These are phyloP conservation scores for Glycine tomentella DNA, from an alignment of 306 rosid species.

Conservation along the genomic window DNA sequence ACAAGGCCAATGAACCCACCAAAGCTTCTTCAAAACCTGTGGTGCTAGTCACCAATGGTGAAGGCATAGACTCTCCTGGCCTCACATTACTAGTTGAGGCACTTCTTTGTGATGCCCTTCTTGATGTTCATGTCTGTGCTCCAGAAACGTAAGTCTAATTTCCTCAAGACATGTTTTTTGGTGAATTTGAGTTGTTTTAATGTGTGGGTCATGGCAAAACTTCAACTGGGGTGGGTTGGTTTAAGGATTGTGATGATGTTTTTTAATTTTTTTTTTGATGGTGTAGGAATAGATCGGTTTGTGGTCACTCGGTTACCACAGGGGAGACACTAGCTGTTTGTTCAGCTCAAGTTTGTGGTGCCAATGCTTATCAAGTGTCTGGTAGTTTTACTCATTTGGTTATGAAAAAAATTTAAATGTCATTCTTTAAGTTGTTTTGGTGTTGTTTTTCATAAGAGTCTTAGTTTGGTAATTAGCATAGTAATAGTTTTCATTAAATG, in stretches of 20 bases:
- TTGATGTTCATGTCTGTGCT: conserved; percentile 59
- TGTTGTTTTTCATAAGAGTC: background rate
- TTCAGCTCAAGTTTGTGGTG: conserved; percentile 54
- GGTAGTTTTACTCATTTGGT: conserved; percentile 38
- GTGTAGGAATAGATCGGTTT: conserved; percentile 56
- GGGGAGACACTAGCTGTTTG: conserved; percentile 56
- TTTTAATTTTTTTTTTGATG: conserved; percentile 17
- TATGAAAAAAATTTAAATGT: background rate
- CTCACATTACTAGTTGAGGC: conserved; percentile 58
- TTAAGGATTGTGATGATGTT: background rate
- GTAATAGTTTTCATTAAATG: background rate
- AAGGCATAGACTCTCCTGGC: conserved; percentile 61
- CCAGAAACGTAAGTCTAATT: conserved; percentile 53
- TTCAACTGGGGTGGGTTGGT: conserved; percentile 3
- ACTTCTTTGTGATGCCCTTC: conserved; percentile 48
- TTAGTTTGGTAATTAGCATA: background rate
- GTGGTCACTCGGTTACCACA: conserved; percentile 62
- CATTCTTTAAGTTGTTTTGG: background rate
- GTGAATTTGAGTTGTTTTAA: background rate
- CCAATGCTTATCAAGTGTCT: conserved; percentile 60
- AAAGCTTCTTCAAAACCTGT: conserved; percentile 49
- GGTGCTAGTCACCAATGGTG: conserved; percentile 58
- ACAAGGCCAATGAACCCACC: conserved; percentile 30
- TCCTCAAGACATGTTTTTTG: background rate
- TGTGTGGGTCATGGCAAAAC: background rate